Base-by-base conservation (phyloP, 768 basidiomycete genomes). In the Neoboletus subvelutipes region DNA sequence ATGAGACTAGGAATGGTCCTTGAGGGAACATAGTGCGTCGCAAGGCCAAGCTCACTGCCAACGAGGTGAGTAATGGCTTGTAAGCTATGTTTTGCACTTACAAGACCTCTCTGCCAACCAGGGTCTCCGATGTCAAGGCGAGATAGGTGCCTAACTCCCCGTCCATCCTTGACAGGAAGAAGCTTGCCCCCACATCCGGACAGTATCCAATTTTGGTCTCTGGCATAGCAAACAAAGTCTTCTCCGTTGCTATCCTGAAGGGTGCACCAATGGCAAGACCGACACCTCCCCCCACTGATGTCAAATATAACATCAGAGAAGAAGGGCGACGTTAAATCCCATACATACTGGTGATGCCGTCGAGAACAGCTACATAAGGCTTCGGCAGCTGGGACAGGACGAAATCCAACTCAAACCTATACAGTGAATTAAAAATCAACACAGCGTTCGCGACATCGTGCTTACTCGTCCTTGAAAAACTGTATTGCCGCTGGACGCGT, bases 91-190 rank as follows among this genome's bases (percentile, higher is more conserved):
- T 39, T 58, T 54, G 20, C 50, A 80, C 92, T 77, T 64, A 94
- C 93, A 92, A 96, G 46, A 90, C 92, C 10, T 85, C 89, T 62
- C 93, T 82, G 6, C 96, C 97, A 40, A 67, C 77, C 52, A 98
- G 55, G 0, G 76, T 76, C 45, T 86, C 82, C 7, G 87, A 85
- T 10, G 95, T 98, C 62, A 99, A 75, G 12, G 86, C 92, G 42
- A 98, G 83, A 76, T 96, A 99, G n/a, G 93, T 89, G 41, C 97
- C 97, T 45, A 98, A 67, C 62, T 93, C 79, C 12, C 97, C 97
- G 67, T 99, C 97, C 58, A 98, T 74, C 61, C 87, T 83, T 37
- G 94, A 87, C 49, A 99, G 77, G 77, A 94, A 95, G 75, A 84
- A 91, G 64, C 84, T 94, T 29, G 88, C 89, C 20, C 97, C 97